These are phyloP conservation scores for Amanita inopinata DNA, from an alignment of 768 basidiomycete species.

Conservation along the genomic window DNA sequence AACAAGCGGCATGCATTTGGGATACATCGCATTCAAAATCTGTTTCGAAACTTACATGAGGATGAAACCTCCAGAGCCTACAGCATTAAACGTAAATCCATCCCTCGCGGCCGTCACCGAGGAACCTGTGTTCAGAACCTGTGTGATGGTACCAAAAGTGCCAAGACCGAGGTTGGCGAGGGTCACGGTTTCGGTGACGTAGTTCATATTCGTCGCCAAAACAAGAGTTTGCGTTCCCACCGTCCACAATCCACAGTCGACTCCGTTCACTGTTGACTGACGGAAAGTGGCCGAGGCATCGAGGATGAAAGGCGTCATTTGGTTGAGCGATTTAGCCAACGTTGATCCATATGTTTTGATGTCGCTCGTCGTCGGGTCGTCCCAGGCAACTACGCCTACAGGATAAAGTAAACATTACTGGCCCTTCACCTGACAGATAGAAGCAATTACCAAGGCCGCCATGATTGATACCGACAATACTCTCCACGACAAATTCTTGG, in stretches of 20 bases:
- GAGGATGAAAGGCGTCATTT: conserved; percentile 38
- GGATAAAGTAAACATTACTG: not conserved
- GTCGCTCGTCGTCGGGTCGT: conserved; percentile 40
- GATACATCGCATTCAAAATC: no score
- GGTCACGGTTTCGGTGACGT: conserved; percentile 23
- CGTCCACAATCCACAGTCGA: conserved; percentile 46
- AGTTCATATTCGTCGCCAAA: conserved; percentile 42
- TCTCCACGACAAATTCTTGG: conserved; percentile 57
- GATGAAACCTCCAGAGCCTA: conserved; percentile 33
- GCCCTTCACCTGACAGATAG: not conserved
- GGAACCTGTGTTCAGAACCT: conserved; percentile 30
- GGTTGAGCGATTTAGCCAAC: conserved; percentile 34
- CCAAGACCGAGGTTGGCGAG: conserved; percentile 22
- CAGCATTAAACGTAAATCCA: conserved; percentile 25
- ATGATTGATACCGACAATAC: conserved; percentile 60
- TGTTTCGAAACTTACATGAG: conserved; percentile 17
- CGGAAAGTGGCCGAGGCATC: conserved; percentile 29
- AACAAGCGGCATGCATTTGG: no score
- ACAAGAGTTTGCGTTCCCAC: conserved; percentile 31
- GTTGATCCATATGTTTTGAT: conserved; percentile 44
- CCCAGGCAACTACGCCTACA: conserved; percentile 41
- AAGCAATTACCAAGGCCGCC: conserved; percentile 42
- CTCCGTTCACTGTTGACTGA: conserved; percentile 28
- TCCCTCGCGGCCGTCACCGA: conserved; percentile 15
- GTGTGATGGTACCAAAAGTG: conserved; percentile 11